Percentiles rank a stretch among this genome's conserved stretches.
phyloP scores from a whole-genome alignment of 2,329 filamentous ascomycete species.

The Arthrobotrys pseudoclavata region DNA sequence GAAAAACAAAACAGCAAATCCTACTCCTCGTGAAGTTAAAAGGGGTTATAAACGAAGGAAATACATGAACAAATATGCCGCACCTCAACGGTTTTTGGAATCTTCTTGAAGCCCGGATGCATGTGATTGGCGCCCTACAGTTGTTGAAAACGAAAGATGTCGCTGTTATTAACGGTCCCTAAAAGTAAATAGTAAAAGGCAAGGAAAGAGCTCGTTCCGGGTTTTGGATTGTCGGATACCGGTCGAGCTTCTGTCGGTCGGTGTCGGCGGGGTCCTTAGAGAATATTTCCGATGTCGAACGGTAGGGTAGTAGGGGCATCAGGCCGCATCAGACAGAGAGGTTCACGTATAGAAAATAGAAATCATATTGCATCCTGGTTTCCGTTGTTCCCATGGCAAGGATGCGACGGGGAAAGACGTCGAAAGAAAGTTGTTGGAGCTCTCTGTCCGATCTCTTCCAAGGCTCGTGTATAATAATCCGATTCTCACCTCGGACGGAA shows the following conservation, averaged over 20 bases:
- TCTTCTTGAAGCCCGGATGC: constrained; percentile 96
- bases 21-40: constrained; percentile 47
- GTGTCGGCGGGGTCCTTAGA: not conserved
- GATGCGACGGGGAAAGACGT: constrained; percentile 36
- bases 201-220: constrained; percentile 30
- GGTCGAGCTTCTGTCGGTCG: not conserved
- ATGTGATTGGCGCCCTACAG: constrained; percentile 88
- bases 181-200: constrained; percentile 46
- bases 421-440: constrained; percentile 60
- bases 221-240: not conserved
- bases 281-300: not conserved
- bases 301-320: constrained; percentile 54
- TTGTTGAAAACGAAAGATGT: constrained; percentile 55
- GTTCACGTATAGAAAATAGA: constrained; percentile 28
- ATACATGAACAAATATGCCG: constrained; percentile 69
- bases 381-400: constrained; percentile 15
- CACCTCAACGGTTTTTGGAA: constrained; percentile 97
- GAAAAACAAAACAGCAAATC: constrained; percentile 35
- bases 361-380: constrained; percentile 2
- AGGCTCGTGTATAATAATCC: constrained; percentile 31
- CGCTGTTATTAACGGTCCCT: constrained; percentile 61
- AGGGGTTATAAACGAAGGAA: constrained; percentile 21
- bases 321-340: constrained; percentile 57
- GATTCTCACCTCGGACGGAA: constrained; percentile 34
- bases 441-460: constrained; percentile 54